phyloP scores from a whole-genome alignment of 345 rosid species.

The Barbarea vulgaris region DNA sequence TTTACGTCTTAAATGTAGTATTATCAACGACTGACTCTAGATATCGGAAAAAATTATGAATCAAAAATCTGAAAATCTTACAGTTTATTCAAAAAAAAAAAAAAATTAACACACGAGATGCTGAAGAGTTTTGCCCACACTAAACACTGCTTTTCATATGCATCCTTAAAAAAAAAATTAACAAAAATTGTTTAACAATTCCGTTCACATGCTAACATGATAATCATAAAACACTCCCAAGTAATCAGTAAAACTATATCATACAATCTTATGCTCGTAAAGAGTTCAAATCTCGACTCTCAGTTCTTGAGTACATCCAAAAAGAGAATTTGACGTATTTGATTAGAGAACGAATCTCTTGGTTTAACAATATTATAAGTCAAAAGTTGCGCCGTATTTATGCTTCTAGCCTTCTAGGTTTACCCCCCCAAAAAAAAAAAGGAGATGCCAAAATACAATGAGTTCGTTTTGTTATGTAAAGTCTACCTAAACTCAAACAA shows the following conservation, averaged over 20 bases:
- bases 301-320: not conserved
- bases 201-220: too few relatives aligned
- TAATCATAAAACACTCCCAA: not conserved
- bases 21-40: too few relatives aligned
- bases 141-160: too few relatives aligned
- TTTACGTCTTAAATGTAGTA: too few relatives aligned
- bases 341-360: not conserved
- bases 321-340: not conserved
- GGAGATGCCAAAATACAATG: not conserved
- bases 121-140: not conserved
- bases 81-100: too few relatives aligned
- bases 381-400: not conserved
- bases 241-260: not conserved
- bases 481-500: not conserved
- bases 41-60: too few relatives aligned
- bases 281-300: not conserved
- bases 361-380: not conserved
- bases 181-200: too few relatives aligned
- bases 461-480: not conserved
- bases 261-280: not conserved
- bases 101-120: not conserved
- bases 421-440: not conserved
- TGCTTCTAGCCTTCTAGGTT: not conserved
- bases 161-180: too few relatives aligned
- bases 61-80: too few relatives aligned